These are phyloP conservation scores for Aspergillus terreus DNA, from an alignment of 2,329 filamentous ascomycete genomes.

Conservation along the genomic window DNA sequence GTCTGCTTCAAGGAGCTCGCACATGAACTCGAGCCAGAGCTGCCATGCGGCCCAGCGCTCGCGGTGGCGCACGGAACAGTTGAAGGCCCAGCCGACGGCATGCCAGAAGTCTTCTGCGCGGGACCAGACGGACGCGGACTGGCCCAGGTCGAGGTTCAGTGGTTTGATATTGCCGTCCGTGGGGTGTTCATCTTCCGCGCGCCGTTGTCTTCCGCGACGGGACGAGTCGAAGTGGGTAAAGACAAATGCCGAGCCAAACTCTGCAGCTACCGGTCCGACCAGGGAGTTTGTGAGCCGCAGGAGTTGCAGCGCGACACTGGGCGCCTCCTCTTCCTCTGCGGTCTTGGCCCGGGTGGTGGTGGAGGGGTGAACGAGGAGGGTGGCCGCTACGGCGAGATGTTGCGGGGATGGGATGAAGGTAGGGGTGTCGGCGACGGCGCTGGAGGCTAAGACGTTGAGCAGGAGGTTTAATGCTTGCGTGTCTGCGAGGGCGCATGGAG, in stretches of 20 bases:
- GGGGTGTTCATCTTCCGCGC: constrained; percentile 18
- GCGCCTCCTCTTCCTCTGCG: constrained; percentile 57
- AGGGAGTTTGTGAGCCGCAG: constrained; percentile 63
- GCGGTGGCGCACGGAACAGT: constrained; percentile 72
- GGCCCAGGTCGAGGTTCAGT: constrained; percentile 59
- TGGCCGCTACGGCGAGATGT: constrained; percentile 73
- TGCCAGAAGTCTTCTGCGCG: constrained; percentile 87
- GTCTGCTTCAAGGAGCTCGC: constrained; percentile 43
- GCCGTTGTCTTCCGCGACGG: constrained; percentile 28
- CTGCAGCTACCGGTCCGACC: constrained; percentile 67
- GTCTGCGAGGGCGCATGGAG: constrained; percentile 38
- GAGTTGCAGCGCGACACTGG: constrained; percentile 66
- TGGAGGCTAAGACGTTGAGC: constrained; percentile 38
- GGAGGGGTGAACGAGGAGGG: constrained; percentile 75
- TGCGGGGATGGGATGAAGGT: constrained; percentile 65
- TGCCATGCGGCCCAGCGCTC: constrained; percentile 79
- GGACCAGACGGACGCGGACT: constrained; percentile 65
- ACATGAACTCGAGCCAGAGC: constrained; percentile 72
- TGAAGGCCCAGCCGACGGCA: constrained; percentile 86
- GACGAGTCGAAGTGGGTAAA: constrained; percentile 50
- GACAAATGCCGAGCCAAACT: constrained; percentile 66
- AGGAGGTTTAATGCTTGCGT: constrained; percentile 61
- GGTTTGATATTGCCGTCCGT: constrained; percentile 48
- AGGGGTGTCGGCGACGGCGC: constrained; percentile 39
- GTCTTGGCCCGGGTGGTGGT: constrained; percentile 70